Evolutionary conservation across 2,329 filamentous ascomycete genomes (phyloP).

Genomic region (Venturia nashicola): DNA sequence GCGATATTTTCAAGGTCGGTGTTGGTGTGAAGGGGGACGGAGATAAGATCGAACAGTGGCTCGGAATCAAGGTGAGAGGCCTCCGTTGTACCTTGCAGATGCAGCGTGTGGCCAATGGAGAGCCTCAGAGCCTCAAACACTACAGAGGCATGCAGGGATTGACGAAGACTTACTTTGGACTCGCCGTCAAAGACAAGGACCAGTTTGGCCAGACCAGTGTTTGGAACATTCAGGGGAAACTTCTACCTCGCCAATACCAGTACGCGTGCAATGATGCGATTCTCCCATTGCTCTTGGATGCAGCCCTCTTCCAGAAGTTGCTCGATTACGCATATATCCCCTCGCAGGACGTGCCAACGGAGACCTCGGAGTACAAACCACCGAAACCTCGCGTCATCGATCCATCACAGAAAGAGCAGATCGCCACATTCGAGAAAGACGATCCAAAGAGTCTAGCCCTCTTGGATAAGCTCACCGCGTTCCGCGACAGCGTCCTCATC

Average conservation of each 20-base stretch:
- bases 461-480: no score
- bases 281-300: not conserved
- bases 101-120: not conserved
- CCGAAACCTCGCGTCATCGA: no score
- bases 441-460: no score
- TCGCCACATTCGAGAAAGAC: no score
- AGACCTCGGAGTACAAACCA: not conserved
- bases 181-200: not conserved
- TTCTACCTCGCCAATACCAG: not conserved
- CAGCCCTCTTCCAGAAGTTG: not conserved
- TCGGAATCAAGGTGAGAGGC: not conserved
- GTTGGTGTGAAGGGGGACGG: not conserved
- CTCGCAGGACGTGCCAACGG: not conserved
- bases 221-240: not conserved
- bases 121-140: not conserved
- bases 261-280: not conserved
- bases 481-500: no score
- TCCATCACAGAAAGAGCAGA: no score
- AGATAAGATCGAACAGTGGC: not conserved
- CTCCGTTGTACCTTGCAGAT: not conserved
- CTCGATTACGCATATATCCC: not conserved
- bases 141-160: not conserved
- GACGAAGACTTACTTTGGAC: not conserved
- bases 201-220: not conserved
- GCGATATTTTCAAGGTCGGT: not conserved